phyloP scores from a whole-genome alignment of 164 flowering plant species.

The Chloranthus sessilifolius region DNA sequence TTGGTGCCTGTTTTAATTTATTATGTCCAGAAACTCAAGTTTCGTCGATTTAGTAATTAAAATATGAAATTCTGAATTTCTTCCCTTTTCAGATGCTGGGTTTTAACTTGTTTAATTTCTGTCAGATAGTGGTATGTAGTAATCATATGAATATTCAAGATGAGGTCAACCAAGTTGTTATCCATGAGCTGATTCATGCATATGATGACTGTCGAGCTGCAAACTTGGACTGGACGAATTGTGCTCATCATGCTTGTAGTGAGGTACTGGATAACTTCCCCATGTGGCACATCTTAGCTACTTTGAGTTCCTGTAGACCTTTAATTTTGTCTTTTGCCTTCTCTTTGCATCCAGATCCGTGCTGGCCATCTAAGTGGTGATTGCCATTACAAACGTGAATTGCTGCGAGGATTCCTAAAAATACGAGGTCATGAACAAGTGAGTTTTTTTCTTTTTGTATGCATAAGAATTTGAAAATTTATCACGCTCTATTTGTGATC shows the following conservation, averaged over 20 bases:
- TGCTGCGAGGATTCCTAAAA: conserved; percentile 72
- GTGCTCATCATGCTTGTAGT: conserved; percentile 97
- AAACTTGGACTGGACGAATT: conserved; percentile 83
- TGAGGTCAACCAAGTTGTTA: conserved; percentile 80
- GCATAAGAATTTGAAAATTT: too few relatives aligned
- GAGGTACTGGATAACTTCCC: conserved; percentile 43
- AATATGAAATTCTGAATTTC: too few relatives aligned
- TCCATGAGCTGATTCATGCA: conserved; percentile 91
- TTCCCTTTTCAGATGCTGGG: too few relatives aligned
- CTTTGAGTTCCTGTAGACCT: neutral
- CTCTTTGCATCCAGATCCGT: conserved; percentile 45
- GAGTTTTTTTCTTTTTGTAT: conserved; percentile 21
- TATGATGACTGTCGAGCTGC: conserved; percentile 88
- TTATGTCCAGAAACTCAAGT: too few relatives aligned
- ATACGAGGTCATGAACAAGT: conserved; percentile 93
- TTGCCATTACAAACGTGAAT: conserved; percentile 88
- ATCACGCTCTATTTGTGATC: too few relatives aligned
- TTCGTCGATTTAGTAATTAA: too few relatives aligned
- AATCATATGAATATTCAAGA: conserved; percentile 76
- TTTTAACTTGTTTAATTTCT: neutral
- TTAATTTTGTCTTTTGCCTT: neutral
- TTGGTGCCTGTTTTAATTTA: too few relatives aligned
- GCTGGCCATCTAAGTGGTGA: conserved; percentile 96
- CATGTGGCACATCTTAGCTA: neutral
- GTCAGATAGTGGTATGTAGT: conserved; percentile 75